phyloP scores from a whole-genome alignment of 2,329 filamentous ascomycete genomes.

The Diaporthe destruens region DNA sequence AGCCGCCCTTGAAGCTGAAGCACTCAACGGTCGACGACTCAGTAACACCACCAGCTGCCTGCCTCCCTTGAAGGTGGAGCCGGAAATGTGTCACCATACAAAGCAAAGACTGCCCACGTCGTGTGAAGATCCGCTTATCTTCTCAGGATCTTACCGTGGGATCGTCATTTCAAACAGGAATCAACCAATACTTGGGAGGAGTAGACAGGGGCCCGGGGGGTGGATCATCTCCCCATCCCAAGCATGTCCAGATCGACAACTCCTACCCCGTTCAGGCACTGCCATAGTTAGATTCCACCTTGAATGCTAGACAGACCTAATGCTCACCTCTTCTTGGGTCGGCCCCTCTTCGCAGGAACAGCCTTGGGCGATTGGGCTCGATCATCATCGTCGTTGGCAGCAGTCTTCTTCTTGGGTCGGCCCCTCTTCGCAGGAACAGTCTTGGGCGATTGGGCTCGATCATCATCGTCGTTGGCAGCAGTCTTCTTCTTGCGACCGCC shows the following conservation, averaged over 20 bases:
- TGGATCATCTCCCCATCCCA: not conserved
- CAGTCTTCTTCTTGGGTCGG: slow-evolving; percentile 37
- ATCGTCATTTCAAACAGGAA: not conserved
- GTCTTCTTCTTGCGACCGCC: slow-evolving; percentile 37
- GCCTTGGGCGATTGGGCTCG: slow-evolving; percentile 40
- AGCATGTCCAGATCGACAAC: not conserved
- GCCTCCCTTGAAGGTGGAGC: not conserved
- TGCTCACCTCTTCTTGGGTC: slow-evolving; percentile 37
- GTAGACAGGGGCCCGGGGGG: not conserved
- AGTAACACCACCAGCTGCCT: not conserved
- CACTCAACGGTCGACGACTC: not conserved
- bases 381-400: slow-evolving; percentile 15
- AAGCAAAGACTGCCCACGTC: slow-evolving; percentile 5
- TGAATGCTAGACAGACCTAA: not conserved
- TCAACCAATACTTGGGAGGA: not conserved
- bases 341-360: slow-evolving; percentile 40
- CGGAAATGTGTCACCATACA: not conserved
- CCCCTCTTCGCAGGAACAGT: slow-evolving; percentile 30
- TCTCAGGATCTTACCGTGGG: not conserved
- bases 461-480: slow-evolving; percentile 10
- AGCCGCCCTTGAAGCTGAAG: not conserved
- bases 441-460: slow-evolving; percentile 39
- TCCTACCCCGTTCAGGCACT: not conserved
- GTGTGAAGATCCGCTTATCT: not conserved
- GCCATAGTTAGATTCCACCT: not conserved